A percentile compares a stretch with the other conserved stretches of the same genome.
These are phyloP conservation scores for Licmophora abbreviata DNA, from an alignment of 108 stramenopile genomes.

Conservation along the genomic window DNA sequence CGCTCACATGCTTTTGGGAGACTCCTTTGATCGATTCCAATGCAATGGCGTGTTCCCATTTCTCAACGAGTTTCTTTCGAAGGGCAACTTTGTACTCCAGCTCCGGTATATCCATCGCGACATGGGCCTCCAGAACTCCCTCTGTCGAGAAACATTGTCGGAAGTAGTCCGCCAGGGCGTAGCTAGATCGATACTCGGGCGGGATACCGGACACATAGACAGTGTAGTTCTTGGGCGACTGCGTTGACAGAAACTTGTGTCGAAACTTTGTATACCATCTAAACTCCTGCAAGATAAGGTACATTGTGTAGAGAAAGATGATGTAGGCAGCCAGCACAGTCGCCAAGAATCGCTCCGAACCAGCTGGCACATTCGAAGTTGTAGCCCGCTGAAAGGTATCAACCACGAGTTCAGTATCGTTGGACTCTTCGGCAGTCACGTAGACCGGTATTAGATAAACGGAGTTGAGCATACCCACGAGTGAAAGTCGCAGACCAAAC, in stretches of 20 bases:
- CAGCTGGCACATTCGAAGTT: conserved; percentile 23
- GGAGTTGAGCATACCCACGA: conserved; percentile 34
- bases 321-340: conserved; percentile 35
- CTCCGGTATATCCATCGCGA: conserved; percentile 38
- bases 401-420: conserved; percentile 5
- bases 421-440: conserved; percentile 13
- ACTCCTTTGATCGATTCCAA: conserved; percentile 28
- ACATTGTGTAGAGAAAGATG: conserved; percentile 36
- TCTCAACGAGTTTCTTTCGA: conserved; percentile 30
- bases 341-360: conserved; percentile 15
- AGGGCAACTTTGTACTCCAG: conserved; percentile 31
- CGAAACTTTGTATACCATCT: conserved; percentile 37
- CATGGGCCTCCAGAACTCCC: conserved; percentile 28
- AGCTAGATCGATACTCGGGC: conserved; percentile 20
- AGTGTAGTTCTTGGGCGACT: conserved; percentile 14
- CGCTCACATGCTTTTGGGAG: conserved; percentile 19
- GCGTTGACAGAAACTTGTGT: conserved; percentile 27
- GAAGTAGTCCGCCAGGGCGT: conserved; percentile 32
- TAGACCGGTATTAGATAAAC: conserved; percentile 49
- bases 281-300: conserved; percentile 38
- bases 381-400: conserved; percentile 29
- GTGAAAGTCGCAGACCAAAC: conserved; percentile 38
- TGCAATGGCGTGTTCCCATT: conserved; percentile 53
- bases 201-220: conserved; percentile 38
- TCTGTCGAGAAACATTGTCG: conserved; percentile 24